These are phyloP conservation scores for Aureobasidium sp. DNA, from an alignment of 2,329 filamentous ascomycete species.

Conservation along the genomic window DNA sequence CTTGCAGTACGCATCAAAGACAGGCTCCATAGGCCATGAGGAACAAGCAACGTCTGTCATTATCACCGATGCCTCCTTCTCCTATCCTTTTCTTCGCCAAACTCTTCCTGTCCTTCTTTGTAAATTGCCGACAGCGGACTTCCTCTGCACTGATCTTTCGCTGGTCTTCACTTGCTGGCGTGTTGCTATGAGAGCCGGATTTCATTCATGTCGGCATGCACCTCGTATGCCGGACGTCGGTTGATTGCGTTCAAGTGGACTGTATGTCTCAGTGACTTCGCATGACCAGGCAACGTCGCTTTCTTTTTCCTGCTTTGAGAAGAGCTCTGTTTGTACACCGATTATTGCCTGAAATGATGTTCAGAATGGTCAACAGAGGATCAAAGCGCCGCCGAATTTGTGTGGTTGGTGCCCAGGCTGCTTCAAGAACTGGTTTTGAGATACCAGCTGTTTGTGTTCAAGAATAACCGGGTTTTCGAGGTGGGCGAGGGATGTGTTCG, in stretches of 20 bases:
- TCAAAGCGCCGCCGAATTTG: conserved; percentile 1
- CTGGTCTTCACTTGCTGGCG: conserved; percentile 2
- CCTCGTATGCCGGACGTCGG: conserved; percentile 7
- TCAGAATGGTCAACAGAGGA: background rate
- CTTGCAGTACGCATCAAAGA: conserved; percentile 10
- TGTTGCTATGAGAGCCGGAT: background rate
- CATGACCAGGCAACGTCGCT: conserved; percentile 6
- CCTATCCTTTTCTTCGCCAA: background rate
- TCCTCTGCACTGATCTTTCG: conserved; percentile 9
- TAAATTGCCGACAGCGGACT: background rate
- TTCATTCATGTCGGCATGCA: conserved; percentile 9
- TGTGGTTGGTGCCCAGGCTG: background rate
- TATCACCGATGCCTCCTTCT: background rate
- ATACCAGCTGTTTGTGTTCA: background rate
- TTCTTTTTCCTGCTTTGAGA: conserved; percentile 6
- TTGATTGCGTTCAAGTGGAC: conserved; percentile 8
- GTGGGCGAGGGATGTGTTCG: background rate
- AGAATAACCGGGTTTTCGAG: background rate
- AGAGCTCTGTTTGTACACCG: conserved; percentile 7
- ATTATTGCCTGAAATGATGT: conserved; percentile 1
- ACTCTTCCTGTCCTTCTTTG: background rate
- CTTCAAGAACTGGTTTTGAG: background rate
- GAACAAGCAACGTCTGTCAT: conserved; percentile 1
- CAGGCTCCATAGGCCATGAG: background rate
- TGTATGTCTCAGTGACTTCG: conserved; percentile 12